Conservation (phyloP, 1,139 yeast species). For the Spencermartinsiella ligniputridi region DNA sequence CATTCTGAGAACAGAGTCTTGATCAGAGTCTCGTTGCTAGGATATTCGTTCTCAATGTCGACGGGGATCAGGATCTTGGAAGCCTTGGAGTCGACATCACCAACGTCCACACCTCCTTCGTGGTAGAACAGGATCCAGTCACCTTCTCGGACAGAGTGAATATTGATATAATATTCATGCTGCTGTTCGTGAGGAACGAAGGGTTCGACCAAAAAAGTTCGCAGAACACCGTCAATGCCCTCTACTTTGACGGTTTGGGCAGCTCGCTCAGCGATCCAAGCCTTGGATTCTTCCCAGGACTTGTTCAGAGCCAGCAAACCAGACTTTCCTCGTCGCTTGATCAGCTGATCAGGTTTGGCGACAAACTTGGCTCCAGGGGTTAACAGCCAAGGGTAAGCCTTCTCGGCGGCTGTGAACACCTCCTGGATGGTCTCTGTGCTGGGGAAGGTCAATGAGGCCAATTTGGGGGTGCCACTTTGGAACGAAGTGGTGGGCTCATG, state of each 20-base stretch:
- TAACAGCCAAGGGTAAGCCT: slow-evolving; percentile 40
- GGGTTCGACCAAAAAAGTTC: slow-evolving; percentile 44
- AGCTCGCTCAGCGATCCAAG: slow-evolving; percentile 42
- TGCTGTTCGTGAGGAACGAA: slow-evolving; percentile 44
- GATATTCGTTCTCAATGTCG: slow-evolving; percentile 39
- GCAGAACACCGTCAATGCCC: slow-evolving; percentile 37
- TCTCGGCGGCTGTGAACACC: slow-evolving; percentile 37
- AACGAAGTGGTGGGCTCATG: slow-evolving; percentile 35
- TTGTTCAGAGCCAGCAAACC: slow-evolving; percentile 44
- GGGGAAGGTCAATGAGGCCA: slow-evolving; percentile 37
- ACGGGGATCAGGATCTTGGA: slow-evolving; percentile 42
- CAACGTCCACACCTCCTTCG: slow-evolving; percentile 48
- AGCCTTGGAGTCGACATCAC: slow-evolving; percentile 46
- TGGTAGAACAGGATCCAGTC: slow-evolving; percentile 46
- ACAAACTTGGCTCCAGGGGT: slow-evolving; percentile 38
- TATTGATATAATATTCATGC: slow-evolving; percentile 45
- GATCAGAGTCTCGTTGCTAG: slow-evolving; percentile 36
- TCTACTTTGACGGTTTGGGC: slow-evolving; percentile 40
- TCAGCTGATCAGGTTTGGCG: slow-evolving; percentile 45
- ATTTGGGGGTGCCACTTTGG: slow-evolving; percentile 37
- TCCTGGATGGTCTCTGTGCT: slow-evolving; percentile 29
- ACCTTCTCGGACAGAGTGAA: slow-evolving; percentile 45
- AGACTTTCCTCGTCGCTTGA: slow-evolving; percentile 45
- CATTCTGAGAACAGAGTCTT: slow-evolving; percentile 36
- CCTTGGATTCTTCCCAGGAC: slow-evolving; percentile 42